phyloP scores from a whole-genome alignment of 2,329 filamentous ascomycete genomes.

The Gnomoniopsis sp. region DNA sequence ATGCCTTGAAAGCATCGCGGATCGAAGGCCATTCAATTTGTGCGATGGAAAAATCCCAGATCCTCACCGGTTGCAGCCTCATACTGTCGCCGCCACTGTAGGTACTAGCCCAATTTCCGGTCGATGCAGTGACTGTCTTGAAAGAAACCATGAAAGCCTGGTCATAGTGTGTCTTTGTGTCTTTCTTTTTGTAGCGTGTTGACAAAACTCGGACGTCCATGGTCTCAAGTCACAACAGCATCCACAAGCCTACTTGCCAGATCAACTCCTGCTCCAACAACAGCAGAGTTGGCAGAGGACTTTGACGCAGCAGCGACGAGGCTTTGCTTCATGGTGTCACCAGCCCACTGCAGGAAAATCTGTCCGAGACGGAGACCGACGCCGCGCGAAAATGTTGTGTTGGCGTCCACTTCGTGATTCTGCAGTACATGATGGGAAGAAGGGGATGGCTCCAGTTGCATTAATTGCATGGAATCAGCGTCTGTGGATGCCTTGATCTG shows the following conservation, averaged over 20 bases:
- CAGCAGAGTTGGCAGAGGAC: neutral
- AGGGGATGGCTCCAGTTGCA: neutral
- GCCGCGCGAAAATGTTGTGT: neutral
- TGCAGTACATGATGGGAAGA: neutral
- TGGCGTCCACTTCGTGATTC: neutral
- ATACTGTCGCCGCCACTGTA: too few species aligned
- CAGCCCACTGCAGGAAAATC: constrained; percentile 16
- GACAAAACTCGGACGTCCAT: too few species aligned
- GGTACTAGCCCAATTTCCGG: too few species aligned
- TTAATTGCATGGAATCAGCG: neutral
- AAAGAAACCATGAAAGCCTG: too few species aligned
- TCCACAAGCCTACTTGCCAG: constrained; percentile 1
- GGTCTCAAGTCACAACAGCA: neutral
- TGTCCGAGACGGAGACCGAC: constrained; percentile 14
- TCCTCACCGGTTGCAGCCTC: too few species aligned
- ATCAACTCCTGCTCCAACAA: constrained; percentile 1
- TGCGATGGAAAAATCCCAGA: too few species aligned
- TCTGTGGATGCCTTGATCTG: neutral
- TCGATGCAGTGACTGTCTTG: too few species aligned
- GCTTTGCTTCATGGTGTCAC: constrained; percentile 16
- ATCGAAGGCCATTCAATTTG: too few species aligned
- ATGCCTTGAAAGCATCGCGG: too few species aligned
- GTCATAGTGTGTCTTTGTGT: too few species aligned
- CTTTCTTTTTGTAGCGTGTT: too few species aligned
- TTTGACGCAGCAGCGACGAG: constrained; percentile 3